These are phyloP conservation scores for Trichophyton rubrum DNA, from an alignment of 2,329 filamentous ascomycete genomes.

Conservation along the genomic window DNA sequence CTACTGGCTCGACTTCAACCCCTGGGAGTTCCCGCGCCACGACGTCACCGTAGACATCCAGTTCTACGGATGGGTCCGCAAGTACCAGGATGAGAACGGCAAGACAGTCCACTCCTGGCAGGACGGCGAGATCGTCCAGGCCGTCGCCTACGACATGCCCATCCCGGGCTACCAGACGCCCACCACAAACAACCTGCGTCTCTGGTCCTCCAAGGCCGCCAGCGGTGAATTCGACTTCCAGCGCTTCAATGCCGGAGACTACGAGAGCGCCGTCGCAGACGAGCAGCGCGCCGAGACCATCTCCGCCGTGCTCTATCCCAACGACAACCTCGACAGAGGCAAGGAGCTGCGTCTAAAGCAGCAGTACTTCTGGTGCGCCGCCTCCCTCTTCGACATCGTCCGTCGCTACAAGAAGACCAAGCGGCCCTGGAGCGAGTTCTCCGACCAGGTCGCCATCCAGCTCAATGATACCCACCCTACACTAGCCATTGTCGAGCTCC, in stretches of 20 bases:
- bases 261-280: slow-evolving; percentile 95
- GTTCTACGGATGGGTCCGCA: slow-evolving; percentile 80
- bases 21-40: slow-evolving; percentile 94
- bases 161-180: slow-evolving; percentile 82
- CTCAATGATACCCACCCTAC: slow-evolving; percentile 97
- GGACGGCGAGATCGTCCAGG: slow-evolving; percentile 81
- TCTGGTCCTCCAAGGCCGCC: slow-evolving; percentile 96
- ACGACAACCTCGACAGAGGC: slow-evolving; percentile 89
- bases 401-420: slow-evolving; percentile 96
- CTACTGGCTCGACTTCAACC: slow-evolving; percentile 99
- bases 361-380: slow-evolving; percentile 99
- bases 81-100: slow-evolving; percentile 60
- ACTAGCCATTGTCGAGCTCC: slow-evolving; percentile 86
- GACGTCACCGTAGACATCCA: slow-evolving; percentile 94
- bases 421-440: slow-evolving; percentile 80
- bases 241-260: slow-evolving; percentile 97
- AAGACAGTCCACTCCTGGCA: slow-evolving; percentile 71
- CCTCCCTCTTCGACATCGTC: slow-evolving; percentile 90
- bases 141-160: slow-evolving; percentile 83
- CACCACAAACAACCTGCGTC: slow-evolving; percentile 88
- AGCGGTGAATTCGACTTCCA: slow-evolving; percentile 98
- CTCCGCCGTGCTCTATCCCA: slow-evolving; percentile 91
- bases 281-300: slow-evolving; percentile 98
- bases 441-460: slow-evolving; percentile 92
- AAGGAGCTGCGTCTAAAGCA: slow-evolving; percentile 98